Percentiles rank a stretch among this genome's conserved stretches.
These are phyloP conservation scores for Candida sithepensis DNA, from an alignment of 805 yeast genomes.

Conservation along the genomic window DNA sequence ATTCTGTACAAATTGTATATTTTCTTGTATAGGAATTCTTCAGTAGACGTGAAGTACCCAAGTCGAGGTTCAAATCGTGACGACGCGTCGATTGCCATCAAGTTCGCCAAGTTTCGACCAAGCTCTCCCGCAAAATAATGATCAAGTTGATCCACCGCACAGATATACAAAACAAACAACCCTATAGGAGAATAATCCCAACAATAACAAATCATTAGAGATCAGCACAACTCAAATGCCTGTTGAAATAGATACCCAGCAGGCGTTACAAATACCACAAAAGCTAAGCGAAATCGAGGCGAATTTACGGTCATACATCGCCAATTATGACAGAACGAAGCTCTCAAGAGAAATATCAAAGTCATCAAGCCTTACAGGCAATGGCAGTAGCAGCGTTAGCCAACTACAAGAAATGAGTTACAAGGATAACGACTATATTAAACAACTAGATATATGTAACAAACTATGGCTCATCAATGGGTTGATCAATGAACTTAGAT, in stretches of 20 bases:
- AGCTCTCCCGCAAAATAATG: too few relatives aligned
- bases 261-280: not conserved
- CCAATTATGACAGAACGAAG: conserved; percentile 10
- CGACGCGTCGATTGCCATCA: not conserved
- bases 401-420: not conserved
- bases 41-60: too few relatives aligned
- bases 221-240: not conserved
- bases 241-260: not conserved
- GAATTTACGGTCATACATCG: conserved; percentile 2
- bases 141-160: not conserved
- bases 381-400: not conserved
- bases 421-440: conserved; percentile 17
- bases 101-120: too few relatives aligned
- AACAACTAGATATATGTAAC: conserved; percentile 30
- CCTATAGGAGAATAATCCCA: not conserved
- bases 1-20: too few relatives aligned
- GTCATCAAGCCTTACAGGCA: not conserved
- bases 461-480: conserved; percentile 31
- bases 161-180: not conserved
- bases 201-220: not conserved
- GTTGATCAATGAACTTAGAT: conserved; percentile 21
- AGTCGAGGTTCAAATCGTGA: not conserved
- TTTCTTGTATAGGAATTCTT: too few relatives aligned
- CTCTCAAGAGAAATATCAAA: conserved; percentile 10
- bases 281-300: not conserved